Percentiles rank a stretch among this genome's conserved stretches.
phyloP scores from a whole-genome alignment of 169 alveolate genomes.

The Cryptosporidium sp. region DNA sequence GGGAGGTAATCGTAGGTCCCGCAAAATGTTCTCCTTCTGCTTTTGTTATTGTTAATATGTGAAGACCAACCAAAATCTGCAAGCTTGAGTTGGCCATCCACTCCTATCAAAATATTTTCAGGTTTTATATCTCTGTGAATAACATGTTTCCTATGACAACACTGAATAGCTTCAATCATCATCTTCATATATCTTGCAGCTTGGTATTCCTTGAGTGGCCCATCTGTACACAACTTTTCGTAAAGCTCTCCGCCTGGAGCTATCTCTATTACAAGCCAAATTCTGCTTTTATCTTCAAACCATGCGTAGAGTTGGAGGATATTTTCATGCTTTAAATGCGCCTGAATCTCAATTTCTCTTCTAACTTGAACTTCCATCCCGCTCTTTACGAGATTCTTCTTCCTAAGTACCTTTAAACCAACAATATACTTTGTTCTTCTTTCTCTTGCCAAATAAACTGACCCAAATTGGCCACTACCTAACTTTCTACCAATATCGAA shows the following conservation, averaged over 20 bases:
- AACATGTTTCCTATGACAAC: slow-evolving; percentile 86
- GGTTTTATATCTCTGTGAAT: slow-evolving; percentile 93
- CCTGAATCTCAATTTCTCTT: slow-evolving; percentile 92
- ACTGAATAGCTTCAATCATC: slow-evolving; percentile 84
- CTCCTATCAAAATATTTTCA: slow-evolving; percentile 92
- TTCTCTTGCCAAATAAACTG: slow-evolving; percentile 88
- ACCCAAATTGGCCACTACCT: slow-evolving; percentile 91
- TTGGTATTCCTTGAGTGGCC: slow-evolving; percentile 84
- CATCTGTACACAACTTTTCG: slow-evolving; percentile 81
- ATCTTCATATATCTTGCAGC: slow-evolving; percentile 87
- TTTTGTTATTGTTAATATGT: slow-evolving; percentile 85
- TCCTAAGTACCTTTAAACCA: slow-evolving; percentile 87
- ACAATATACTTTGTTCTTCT: slow-evolving; percentile 86
- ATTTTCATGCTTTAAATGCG: slow-evolving; percentile 89
- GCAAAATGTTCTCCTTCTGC: slow-evolving; percentile 91
- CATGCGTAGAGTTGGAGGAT: slow-evolving; percentile 89
- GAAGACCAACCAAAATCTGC: slow-evolving; percentile 96
- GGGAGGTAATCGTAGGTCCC: slow-evolving; percentile 94
- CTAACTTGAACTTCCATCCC: slow-evolving; percentile 86
- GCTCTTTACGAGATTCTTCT: slow-evolving; percentile 83
- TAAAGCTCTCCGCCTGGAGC: slow-evolving; percentile 92
- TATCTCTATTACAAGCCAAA: slow-evolving; percentile 91
- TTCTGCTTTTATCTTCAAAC: slow-evolving; percentile 91
- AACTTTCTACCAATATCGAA: slow-evolving; percentile 87
- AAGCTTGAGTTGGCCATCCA: slow-evolving; percentile 91